These are phyloP conservation scores for Pythium pyrilobum DNA, from an alignment of 352 stramenopile genomes.

Conservation along the genomic window DNA sequence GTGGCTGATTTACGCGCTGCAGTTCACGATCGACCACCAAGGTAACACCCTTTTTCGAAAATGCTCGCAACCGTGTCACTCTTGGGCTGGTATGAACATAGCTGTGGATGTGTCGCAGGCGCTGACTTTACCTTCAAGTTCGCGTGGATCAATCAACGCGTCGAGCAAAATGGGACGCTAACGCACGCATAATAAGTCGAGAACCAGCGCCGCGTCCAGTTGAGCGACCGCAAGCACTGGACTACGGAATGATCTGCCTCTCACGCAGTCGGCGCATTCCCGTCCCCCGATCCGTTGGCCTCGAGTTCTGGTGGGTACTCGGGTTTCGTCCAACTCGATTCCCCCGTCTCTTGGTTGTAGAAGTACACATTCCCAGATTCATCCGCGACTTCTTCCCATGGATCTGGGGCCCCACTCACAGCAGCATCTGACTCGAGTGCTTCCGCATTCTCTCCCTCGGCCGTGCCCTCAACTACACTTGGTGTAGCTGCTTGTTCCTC, in stretches of 20 bases:
- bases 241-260: too few relatives aligned
- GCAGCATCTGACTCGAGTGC: background rate
- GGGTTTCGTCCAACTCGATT: conserved; percentile 52
- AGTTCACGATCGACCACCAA: conserved; percentile 2
- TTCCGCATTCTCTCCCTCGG: background rate
- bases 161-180: too few relatives aligned
- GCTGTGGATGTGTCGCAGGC: background rate
- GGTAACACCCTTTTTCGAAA: too few relatives aligned
- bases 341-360: conserved; percentile 48
- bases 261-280: background rate
- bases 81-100: background rate
- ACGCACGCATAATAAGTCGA: too few relatives aligned
- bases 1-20: conserved; percentile 5
- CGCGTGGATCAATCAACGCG: background rate
- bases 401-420: conserved; percentile 14
- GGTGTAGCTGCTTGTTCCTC: conserved; percentile 12
- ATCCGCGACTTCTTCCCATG: conserved; percentile 71
- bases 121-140: background rate
- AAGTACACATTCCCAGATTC: conserved; percentile 70
- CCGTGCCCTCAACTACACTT: background rate
- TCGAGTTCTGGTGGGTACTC: background rate
- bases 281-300: background rate
- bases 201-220: too few relatives aligned
- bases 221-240: too few relatives aligned
- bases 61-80: background rate